These are phyloP conservation scores for Tetrastigma voinierianum DNA, from an alignment of 164 flowering plant genomes.

Conservation along the genomic window DNA sequence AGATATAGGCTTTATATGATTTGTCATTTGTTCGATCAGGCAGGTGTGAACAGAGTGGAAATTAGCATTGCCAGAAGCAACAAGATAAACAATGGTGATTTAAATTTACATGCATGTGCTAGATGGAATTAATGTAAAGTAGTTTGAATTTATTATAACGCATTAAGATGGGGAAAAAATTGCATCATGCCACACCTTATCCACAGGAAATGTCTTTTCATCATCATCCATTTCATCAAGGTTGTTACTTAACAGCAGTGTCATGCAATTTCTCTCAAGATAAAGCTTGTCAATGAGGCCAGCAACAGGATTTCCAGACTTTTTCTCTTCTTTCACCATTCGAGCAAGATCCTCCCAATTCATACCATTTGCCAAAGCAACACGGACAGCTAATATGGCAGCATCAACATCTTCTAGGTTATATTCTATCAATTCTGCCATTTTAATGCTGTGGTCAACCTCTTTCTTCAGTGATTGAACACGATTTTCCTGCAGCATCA, in stretches of 20 bases:
- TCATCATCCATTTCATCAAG: slow-evolving; percentile 99
- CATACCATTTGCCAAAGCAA: slow-evolving; percentile 95
- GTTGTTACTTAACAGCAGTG: slow-evolving; percentile 84
- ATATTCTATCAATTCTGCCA: slow-evolving; percentile 94
- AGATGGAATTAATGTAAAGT: background rate
- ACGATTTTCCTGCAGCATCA: slow-evolving; percentile 80
- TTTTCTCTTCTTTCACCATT: slow-evolving; percentile 95
- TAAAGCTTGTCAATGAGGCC: slow-evolving; percentile 90
- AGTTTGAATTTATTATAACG: background rate
- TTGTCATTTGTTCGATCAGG: too few relatives aligned
- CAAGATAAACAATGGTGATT: background rate
- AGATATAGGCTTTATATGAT: background rate
- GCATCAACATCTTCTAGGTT: slow-evolving; percentile 96
- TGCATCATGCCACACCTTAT: slow-evolving; percentile 56
- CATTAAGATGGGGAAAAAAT: background rate
- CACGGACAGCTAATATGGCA: slow-evolving; percentile 95
- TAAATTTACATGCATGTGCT: background rate
- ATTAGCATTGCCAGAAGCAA: background rate
- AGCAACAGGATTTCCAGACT: slow-evolving; percentile 96
- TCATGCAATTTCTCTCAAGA: slow-evolving; percentile 89
- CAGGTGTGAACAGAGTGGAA: background rate
- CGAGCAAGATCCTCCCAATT: slow-evolving; percentile 91
- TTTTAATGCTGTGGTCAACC: slow-evolving; percentile 67
- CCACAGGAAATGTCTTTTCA: slow-evolving; percentile 88
- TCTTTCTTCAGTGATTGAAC: slow-evolving; percentile 78